These are phyloP conservation scores for Trichodelitschia bisporula DNA, from an alignment of 495 filamentous ascomycete genomes.

Conservation along the genomic window DNA sequence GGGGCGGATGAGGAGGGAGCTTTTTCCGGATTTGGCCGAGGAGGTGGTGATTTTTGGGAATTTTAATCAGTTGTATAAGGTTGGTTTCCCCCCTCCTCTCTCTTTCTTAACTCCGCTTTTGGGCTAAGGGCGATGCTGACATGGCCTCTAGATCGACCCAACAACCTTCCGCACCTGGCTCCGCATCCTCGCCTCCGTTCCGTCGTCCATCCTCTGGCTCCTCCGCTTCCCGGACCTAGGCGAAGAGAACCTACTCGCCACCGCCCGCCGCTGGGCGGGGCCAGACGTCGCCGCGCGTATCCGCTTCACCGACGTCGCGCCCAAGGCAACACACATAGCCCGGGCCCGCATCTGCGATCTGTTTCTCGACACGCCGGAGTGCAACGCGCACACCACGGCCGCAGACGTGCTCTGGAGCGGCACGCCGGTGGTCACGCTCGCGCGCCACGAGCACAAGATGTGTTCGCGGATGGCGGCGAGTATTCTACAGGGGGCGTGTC, in stretches of 20 bases:
- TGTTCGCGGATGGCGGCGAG: constrained; percentile 93
- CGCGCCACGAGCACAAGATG: constrained; percentile 96
- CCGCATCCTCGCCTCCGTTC: constrained; percentile 65
- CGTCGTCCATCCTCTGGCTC: constrained; percentile 84
- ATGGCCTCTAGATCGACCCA: constrained; percentile 56
- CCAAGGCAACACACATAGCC: constrained; percentile 84
- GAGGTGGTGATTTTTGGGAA: constrained; percentile 86
- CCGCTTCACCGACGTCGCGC: constrained; percentile 89
- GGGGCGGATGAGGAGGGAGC: constrained; percentile 85
- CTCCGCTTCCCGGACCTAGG: constrained; percentile 90
- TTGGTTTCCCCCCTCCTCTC: constrained; percentile 17
- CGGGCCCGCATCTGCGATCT: constrained; percentile 80
- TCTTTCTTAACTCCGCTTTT: constrained; percentile 2
- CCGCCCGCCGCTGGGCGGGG: constrained; percentile 62
- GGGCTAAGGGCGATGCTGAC: constrained; percentile 1
- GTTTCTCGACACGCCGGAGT: constrained; percentile 93
- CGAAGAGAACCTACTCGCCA: constrained; percentile 59
- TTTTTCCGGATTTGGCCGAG: constrained; percentile 68
- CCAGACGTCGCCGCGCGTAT: constrained; percentile 74
- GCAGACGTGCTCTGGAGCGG: constrained; percentile 92
- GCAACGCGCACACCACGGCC: constrained; percentile 93
- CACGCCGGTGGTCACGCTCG: constrained; percentile 80
- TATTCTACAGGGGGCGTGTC: constrained; percentile 73
- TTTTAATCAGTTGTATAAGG: constrained; percentile 99
- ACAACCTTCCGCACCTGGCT: constrained; percentile 94